Conservation (phyloP, 306 rosid species). For the Trifolium subterraneum region DNA sequence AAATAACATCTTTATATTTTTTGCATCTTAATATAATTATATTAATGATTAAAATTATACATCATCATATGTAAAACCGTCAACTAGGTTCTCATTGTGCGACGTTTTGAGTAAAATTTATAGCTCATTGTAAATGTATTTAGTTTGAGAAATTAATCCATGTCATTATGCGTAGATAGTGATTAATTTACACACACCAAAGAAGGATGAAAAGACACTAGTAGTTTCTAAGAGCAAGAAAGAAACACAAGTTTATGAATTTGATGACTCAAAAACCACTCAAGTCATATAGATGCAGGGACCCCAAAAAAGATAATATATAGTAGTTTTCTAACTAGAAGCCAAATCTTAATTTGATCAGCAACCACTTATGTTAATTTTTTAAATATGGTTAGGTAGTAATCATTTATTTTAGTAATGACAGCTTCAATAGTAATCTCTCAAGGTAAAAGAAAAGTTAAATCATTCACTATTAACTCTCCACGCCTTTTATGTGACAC, state of each 20-base stretch:
- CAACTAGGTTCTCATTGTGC: no score
- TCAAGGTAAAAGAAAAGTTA: conserved; percentile 17
- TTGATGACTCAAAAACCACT: conserved; percentile 79
- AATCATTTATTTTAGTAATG: conserved; percentile 43
- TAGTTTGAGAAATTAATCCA: no score
- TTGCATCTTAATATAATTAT: no score
- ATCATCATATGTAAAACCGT: no score
- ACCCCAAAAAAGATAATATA: conserved; percentile 39
- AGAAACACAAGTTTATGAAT: conserved; percentile 38
- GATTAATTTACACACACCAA: no score
- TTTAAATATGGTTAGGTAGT: conserved; percentile 53
- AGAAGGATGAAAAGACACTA: no score
- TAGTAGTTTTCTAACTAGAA: conserved; percentile 41
- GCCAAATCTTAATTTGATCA: conserved; percentile 54
- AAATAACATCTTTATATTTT: no score
- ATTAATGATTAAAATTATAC: no score
- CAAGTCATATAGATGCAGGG: conserved; percentile 31
- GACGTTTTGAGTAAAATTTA: no score
- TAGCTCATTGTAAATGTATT: no score
- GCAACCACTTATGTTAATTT: conserved; percentile 39
- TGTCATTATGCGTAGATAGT: no score
- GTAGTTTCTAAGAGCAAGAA: neutral
- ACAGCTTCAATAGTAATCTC: conserved; percentile 31
- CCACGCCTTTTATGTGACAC: conserved; percentile 26
- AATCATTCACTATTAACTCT: conserved; percentile 21